Evolutionary conservation across 2,329 filamentous ascomycete species (phyloP), one percentile per base, ranked within the genome.

Genomic region (Aspergillus novoparasiticus): DNA sequence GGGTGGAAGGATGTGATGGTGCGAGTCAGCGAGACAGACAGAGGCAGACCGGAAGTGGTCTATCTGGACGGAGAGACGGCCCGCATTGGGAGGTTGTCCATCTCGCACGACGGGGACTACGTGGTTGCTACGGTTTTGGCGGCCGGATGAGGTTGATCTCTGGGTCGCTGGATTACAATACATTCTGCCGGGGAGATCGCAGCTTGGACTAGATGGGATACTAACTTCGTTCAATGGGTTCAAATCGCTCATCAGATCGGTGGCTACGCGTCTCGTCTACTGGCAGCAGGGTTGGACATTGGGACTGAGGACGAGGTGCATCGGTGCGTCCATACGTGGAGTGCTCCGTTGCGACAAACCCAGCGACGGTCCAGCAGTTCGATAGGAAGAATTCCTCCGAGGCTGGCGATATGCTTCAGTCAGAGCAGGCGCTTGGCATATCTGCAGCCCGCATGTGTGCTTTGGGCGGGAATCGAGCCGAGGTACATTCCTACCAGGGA

Each of bases 31-130:
- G 70, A 69, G 26, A 66, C 60, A 55, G 64, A 64, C n/a, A 53
- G 57, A 57, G 73, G 73, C 1, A 70, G 73, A 58, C 78, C 78
- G 59, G 76, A 80, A 66, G 72, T 80, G 55, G 69, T 80, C 8
- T 79, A 76, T 68, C 58, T 77, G 66, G 69, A 68, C 23, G 63
- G 45, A 26, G 66, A 62, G 11, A 64, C 57, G 46, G 71, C 68
- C 56, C 69, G 87, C 67, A 81, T 87, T 57, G 92, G 89, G 16
- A 83, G 86, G 71, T 75, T 97, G 51, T 94, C 90, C 64, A 96
- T 97, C 70, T 95, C 90, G 71, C 94, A 97, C 75, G 94, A 97
- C 76, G 89, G 87, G 2, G 89, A 92, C 9, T 96, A 93, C 78
- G 93, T 93, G 32, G 72, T 81, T 69, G 81, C 81, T 41, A 81